Percentiles rank a stretch among this genome's conserved stretches.
These are phyloP conservation scores for Diaporthe humulicola DNA, from an alignment of 2,329 filamentous ascomycete species.

Conservation along the genomic window DNA sequence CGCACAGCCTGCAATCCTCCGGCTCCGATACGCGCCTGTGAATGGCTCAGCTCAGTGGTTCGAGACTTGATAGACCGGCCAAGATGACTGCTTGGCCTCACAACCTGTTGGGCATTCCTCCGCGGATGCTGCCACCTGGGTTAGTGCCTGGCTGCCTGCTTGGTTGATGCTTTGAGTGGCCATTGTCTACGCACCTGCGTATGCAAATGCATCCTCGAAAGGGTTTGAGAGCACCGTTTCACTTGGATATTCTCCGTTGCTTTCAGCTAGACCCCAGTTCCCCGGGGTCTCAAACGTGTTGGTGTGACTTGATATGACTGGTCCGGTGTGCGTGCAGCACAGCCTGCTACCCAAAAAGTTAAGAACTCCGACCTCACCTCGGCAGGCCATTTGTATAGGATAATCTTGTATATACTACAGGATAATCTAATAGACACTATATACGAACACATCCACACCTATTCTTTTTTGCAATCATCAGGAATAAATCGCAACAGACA, in stretches of 20 bases:
- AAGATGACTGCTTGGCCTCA: conserved; percentile 8
- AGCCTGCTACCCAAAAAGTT: neutral
- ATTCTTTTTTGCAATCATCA: neutral
- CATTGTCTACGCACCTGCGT: neutral
- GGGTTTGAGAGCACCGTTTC: neutral
- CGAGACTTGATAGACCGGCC: neutral
- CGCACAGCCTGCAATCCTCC: conserved; percentile 1
- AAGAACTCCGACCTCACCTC: too few species aligned
- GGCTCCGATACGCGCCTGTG: neutral
- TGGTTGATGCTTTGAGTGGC: neutral
- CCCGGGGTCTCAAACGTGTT: too few species aligned
- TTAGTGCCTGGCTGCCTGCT: neutral
- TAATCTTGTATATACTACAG: neutral
- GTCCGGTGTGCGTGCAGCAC: neutral
- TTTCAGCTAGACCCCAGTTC: neutral
- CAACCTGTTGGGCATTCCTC: neutral
- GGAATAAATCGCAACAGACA: conserved; percentile 68
- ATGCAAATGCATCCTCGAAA: neutral
- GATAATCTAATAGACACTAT: neutral
- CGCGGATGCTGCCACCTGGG: neutral
- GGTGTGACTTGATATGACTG: neutral
- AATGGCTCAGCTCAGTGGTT: neutral
- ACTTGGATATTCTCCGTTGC: neutral
- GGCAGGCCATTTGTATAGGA: too few species aligned
- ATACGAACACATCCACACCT: neutral